phyloP scores from a whole-genome alignment of 208 protist genomes.

The Crithidia sp. region DNA sequence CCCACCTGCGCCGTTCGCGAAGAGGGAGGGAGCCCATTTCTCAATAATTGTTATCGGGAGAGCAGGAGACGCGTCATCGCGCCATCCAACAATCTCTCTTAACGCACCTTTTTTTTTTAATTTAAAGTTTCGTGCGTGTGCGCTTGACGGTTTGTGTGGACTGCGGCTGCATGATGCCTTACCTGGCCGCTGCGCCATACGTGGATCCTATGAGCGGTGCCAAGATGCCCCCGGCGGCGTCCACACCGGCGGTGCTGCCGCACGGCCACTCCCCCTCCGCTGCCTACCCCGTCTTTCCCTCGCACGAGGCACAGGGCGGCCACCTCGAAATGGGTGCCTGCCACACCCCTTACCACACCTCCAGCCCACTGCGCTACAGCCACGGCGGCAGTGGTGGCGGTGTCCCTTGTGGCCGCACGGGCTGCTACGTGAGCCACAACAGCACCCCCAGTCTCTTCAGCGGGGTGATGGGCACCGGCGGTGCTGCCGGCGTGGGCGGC shows the following conservation, averaged over 20 bases:
- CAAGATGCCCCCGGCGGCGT: neutral
- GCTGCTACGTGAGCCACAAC: conserved; percentile 17
- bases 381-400: neutral
- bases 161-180: neutral
- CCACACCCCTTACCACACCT: conserved; percentile 6
- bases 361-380: conserved; percentile 7
- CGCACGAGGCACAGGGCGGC: neutral
- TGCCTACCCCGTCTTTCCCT: neutral
- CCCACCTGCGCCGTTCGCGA: too few relatives aligned
- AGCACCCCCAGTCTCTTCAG: conserved; percentile 15
- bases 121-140: neutral
- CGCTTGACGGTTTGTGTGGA: neutral
- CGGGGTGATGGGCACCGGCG: neutral
- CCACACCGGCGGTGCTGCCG: neutral
- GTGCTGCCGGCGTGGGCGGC: neutral
- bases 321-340: neutral
- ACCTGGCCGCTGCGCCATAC: neutral
- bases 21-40: too few relatives aligned
- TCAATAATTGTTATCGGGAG: too few relatives aligned
- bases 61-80: too few relatives aligned
- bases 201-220: neutral
- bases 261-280: neutral
- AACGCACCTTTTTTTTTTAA: neutral
- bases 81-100: too few relatives aligned
- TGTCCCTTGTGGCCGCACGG: neutral